Evolutionary conservation across 495 filamentous ascomycete genomes (phyloP).

Genomic region (Bacidia rubella): DNA sequence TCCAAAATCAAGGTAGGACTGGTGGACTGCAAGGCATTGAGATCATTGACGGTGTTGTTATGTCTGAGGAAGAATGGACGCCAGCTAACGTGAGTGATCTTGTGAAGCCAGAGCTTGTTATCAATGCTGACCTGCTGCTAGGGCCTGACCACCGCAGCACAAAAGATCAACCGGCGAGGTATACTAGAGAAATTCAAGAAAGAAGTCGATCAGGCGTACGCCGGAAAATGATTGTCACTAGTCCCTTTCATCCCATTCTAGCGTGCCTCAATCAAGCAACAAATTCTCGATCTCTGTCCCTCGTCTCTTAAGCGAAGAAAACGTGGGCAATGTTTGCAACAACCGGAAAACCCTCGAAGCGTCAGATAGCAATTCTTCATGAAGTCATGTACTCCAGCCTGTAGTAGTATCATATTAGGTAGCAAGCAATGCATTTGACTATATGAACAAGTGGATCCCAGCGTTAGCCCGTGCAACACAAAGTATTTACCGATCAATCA

Average conservation of each 20-base stretch:
- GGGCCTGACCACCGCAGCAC: slow-evolving; percentile 41
- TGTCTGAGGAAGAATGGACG: slow-evolving; percentile 96
- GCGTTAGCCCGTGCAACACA: too few relatives aligned
- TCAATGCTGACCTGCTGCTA: slow-evolving; percentile 14
- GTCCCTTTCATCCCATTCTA: not conserved
- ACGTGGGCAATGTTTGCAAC: too few relatives aligned
- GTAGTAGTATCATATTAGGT: too few relatives aligned
- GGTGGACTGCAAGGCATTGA: slow-evolving; percentile 76
- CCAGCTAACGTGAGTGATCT: slow-evolving; percentile 69
- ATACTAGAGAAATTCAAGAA: slow-evolving; percentile 33
- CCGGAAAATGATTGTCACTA: not conserved
- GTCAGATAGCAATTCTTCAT: too few relatives aligned
- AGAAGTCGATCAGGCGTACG: slow-evolving; percentile 36
- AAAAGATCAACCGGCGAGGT: slow-evolving; percentile 44
- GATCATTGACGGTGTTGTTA: slow-evolving; percentile 81
- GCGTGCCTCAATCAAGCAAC: not conserved
- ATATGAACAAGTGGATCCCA: too few relatives aligned
- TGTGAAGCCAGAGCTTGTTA: not conserved
- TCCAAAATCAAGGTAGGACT: slow-evolving; percentile 59
- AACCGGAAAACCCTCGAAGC: too few relatives aligned
- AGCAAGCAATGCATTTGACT: too few relatives aligned
- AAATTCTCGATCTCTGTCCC: not conserved
- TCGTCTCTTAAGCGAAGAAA: not conserved
- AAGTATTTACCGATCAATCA: too few relatives aligned
- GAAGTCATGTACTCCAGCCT: too few relatives aligned